Evolutionary conservation across 306 rosid genomes (phyloP), one percentile per base, ranked within the genome.

Genomic region (Cucurbita argyrosperma): DNA sequence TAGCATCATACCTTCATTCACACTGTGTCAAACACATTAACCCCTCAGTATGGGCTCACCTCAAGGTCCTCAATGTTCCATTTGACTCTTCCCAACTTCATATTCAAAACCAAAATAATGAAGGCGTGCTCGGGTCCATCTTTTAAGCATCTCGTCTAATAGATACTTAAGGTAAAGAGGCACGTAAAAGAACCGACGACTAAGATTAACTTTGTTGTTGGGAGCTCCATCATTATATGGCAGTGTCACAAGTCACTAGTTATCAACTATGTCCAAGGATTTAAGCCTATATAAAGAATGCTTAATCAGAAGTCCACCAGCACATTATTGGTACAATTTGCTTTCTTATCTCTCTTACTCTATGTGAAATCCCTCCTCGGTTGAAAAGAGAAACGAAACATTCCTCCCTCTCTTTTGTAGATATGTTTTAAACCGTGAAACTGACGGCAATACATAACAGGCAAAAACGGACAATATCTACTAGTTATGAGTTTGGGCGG

Each of bases 41-140:
- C 71, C 53, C 52, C 43, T 42, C 52, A 5, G 35, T 71, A n/a
- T 52, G 62, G 50, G 18, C 62, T 71, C 64, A 38, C 79, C 30
- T 46, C n/a, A 10, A 18, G 47, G 66, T 50, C 72, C 84, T 81
- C 78, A 59, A 77, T 77, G 50, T 67, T 53, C 60, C 58, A 57
- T 81, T 78, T 78, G 82, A 82, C 80, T 76, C 80, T 79, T 72
- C 10, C 14, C n/a, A 45, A 12, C 43, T 53, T 15, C 61, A 30
- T 21, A 74, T 82, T 82, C 85, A 82, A 82, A 78, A 51, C 47
- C 39, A 52, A 58, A 75, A 82, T 78, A 54, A 76, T 81, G 60
- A 64, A 37, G 38, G 67, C 12, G 12, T 11, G 15, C 3, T 49
- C 6, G 12, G 30, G 6, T 23, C 18, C 7, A 23, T 21, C 30